phyloP scores from a whole-genome alignment of 2,329 filamentous ascomycete genomes.

The Penicillium thymicola region DNA sequence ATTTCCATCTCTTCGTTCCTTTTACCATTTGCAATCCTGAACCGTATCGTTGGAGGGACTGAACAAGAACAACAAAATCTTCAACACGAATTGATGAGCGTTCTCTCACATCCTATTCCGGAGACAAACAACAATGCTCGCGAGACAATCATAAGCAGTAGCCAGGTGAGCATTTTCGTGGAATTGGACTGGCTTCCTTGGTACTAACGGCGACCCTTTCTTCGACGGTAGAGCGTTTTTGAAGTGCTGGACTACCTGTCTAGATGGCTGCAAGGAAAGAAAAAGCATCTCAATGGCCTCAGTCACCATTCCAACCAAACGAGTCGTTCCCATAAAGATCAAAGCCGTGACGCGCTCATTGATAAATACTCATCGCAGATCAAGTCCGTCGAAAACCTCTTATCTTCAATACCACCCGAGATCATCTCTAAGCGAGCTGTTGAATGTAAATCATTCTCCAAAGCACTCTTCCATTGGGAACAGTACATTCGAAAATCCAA shows the following conservation, averaged over 20 bases:
- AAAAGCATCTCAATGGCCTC: slow-evolving; percentile 46
- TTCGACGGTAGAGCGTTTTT: slow-evolving; percentile 68
- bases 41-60: slow-evolving; percentile 72
- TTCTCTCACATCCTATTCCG: slow-evolving; percentile 65
- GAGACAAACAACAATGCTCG: slow-evolving; percentile 56
- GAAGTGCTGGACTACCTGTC: slow-evolving; percentile 87
- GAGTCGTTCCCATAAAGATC: slow-evolving; percentile 30
- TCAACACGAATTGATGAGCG: slow-evolving; percentile 67
- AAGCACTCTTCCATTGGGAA: slow-evolving; percentile 92
- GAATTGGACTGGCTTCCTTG: slow-evolving; percentile 1
- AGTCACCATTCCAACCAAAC: slow-evolving; percentile 26
- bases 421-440: slow-evolving; percentile 78
- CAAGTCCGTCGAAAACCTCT: slow-evolving; percentile 67
- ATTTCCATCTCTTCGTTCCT: slow-evolving; percentile 82
- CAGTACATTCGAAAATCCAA: slow-evolving; percentile 70
- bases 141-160: slow-evolving; percentile 79
- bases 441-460: slow-evolving; percentile 89
- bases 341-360: slow-evolving; percentile 26
- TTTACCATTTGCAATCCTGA: slow-evolving; percentile 80
- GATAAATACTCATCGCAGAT: slow-evolving; percentile 44
- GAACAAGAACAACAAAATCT: slow-evolving; percentile 63
- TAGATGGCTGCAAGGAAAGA: slow-evolving; percentile 81
- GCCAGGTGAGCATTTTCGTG: slow-evolving; percentile 61
- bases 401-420: slow-evolving; percentile 67
- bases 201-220: slow-evolving; percentile 4